Evolutionary conservation across 345 rosid genomes (phyloP).

Genomic region (Eucalyptus lansdowneana): DNA sequence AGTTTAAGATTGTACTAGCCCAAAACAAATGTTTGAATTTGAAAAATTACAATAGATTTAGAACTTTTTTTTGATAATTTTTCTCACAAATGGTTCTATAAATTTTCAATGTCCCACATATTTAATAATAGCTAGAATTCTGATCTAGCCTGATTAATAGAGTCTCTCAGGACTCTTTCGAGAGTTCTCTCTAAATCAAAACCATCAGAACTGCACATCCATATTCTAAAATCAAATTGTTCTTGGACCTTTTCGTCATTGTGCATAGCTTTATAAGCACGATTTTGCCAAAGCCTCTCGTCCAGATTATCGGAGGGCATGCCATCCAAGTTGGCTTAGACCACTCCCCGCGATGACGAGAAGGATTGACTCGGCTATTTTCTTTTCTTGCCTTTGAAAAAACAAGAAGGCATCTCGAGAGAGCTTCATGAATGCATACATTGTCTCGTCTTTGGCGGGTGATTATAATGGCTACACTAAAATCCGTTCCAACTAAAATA

Average conservation of each 20-base stretch:
- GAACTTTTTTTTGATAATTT: no score
- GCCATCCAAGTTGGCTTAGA: not conserved
- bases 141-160: not conserved
- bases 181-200: not conserved
- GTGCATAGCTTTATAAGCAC: not conserved
- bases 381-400: not conserved
- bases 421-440: no score
- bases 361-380: not conserved
- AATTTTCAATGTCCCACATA: not conserved
- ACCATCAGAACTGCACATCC: not conserved
- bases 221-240: not conserved
- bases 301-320: not conserved
- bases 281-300: not conserved
- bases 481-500: no score
- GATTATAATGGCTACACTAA: no score
- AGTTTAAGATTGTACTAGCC: no score
- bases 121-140: not conserved
- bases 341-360: not conserved
- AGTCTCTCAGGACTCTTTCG: not conserved
- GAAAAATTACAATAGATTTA: accelerated
- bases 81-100: not conserved
- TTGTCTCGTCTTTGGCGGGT: no score
- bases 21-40: no score
- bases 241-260: not conserved
- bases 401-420: no score